These are phyloP conservation scores for Talaromyces stipitatus DNA, from an alignment of 495 filamentous ascomycete species.

Conservation along the genomic window DNA sequence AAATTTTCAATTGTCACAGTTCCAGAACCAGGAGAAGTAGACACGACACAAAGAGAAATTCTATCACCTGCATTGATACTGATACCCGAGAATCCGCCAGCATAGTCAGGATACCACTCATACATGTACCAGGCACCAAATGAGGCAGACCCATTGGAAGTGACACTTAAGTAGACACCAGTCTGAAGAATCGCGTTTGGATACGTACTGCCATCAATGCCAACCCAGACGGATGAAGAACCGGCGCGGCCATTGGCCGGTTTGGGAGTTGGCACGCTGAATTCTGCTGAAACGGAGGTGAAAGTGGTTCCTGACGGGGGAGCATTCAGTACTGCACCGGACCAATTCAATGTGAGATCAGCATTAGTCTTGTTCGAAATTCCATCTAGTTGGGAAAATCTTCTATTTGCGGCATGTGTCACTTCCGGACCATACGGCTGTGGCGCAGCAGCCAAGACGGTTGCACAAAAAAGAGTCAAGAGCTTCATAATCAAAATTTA, in stretches of 20 bases:
- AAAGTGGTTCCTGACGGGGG: slow-evolving; percentile 29
- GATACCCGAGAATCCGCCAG: slow-evolving; percentile 47
- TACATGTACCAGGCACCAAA: slow-evolving; percentile 60
- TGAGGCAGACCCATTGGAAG: slow-evolving; percentile 18
- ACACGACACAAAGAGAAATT: slow-evolving; percentile 44
- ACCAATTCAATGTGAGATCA: slow-evolving; percentile 51
- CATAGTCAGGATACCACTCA: slow-evolving; percentile 54
- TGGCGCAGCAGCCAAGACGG: slow-evolving; percentile 5
- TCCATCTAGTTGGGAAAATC: too few relatives aligned
- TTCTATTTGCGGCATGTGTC: too few relatives aligned
- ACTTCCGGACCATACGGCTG: too few relatives aligned
- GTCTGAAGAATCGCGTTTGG: slow-evolving; percentile 50
- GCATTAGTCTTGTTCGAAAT: slow-evolving; percentile 14
- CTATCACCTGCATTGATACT: slow-evolving; percentile 44
- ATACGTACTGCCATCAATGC: slow-evolving; percentile 55
- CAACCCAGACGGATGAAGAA: slow-evolving; percentile 53
- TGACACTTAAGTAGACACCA: slow-evolving; percentile 49
- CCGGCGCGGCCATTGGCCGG: slow-evolving; percentile 22
- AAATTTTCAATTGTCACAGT: too few relatives aligned
- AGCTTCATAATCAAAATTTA: too few relatives aligned
- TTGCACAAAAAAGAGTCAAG: too few relatives aligned
- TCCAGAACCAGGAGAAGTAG: too few relatives aligned
- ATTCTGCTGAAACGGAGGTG: slow-evolving; percentile 44
- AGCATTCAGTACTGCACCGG: slow-evolving; percentile 43
- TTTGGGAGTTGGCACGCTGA: slow-evolving; percentile 47